Base-by-base conservation (phyloP, 208 protist genomes). In the Trypanosoma rangeli region DNA sequence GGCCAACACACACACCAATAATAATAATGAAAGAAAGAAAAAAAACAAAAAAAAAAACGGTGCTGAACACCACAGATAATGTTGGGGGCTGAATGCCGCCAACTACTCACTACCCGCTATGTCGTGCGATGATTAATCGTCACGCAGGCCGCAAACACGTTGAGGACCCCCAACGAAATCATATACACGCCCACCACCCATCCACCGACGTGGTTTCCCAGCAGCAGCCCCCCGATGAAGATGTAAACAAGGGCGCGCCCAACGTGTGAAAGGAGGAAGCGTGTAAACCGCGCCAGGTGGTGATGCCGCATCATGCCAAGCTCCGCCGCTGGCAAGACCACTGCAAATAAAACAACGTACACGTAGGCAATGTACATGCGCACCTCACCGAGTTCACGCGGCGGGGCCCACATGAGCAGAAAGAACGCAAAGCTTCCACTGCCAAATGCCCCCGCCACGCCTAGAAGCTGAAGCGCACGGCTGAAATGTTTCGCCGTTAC, bases 151-250 rank as follows among this genome's bases (percentile, higher is more conserved):
- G 75, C 59, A 26, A 76, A n/a, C 0, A 92, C 37, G 64, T 85
- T 88, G 39, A 90, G n/a, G 4, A 85, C 64, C 20, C 85, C 84
- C 4, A 90, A 39, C 0, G 74, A 80, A 37, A 94, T 70, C 31
- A 88, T 73, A 55, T 81, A 89, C 7, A 82, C 76, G 12, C 85
- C 88, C 0, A 92, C 73, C 2, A 92, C 44, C 81, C 80, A 91
- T 1, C 84, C 84, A 8, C 76, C 84, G 3, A 86, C 37, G 16
- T 78, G 72, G 18, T 70, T 56, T 10, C 80, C 85, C 7, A 91
- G 72, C 0, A 94, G 67, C 13, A 90, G 61, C 28, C 85, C 80
- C 13, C 88, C 88, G 76, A 92, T 92, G 37, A 94, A 90, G 56
- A 94, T 73, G 73, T 86, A 90, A 24, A 89, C 31, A 69, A 94